Base-by-base conservation (phyloP, 176 grass and related monocot species). In the Alloteropsis semialata region DNA sequence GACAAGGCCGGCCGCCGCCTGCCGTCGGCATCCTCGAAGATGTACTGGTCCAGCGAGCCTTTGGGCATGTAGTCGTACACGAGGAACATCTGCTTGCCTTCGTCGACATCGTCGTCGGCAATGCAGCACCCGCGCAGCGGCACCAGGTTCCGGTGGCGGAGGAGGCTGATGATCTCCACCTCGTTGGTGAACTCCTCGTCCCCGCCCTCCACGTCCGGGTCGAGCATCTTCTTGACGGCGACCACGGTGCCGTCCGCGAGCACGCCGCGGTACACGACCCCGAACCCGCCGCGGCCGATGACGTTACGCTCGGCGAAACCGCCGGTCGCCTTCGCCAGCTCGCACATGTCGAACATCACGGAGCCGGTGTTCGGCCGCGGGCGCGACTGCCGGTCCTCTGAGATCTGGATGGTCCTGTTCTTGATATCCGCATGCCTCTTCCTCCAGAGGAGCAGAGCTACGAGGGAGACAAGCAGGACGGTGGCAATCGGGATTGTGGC, bases 1-100 rank as follows among this genome's bases (percentile, higher is more conserved):
- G 88, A 75, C 38, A 98, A 28, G 27, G 60, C 12, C 42, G 69
- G 25, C 37, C 43, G 77, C 17, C 69, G 65, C 6, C 59, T 32
- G 81, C 24, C 69, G 15, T 77, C 34, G 10, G 24, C 38, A 59
- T 83, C 54, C 1, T 46, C 24, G 76, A 98, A 98, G 80, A 96
- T 92, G 75, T 93, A 87, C 64, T 93, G 82, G 5, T 95, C 93
- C 21, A 98, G 86, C 48, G 69, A 88, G 15, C 93, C 91, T 19
- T 93, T 98, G 4, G 96, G 93, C 96, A 96, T 96, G 89, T 91
- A 98, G 80, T 98, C 93, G 72, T 93, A 98, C 3, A 98, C 85
- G 61, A 98, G 84, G 49, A 92, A 93, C 84, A 89, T 87, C 86
- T 95, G 88, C 84, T 87, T 98, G 61, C 78, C 92, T 21, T 93